Conservation (phyloP, 2,329 filamentous ascomycete genomes). For the Blumeriella jaapii region DNA sequence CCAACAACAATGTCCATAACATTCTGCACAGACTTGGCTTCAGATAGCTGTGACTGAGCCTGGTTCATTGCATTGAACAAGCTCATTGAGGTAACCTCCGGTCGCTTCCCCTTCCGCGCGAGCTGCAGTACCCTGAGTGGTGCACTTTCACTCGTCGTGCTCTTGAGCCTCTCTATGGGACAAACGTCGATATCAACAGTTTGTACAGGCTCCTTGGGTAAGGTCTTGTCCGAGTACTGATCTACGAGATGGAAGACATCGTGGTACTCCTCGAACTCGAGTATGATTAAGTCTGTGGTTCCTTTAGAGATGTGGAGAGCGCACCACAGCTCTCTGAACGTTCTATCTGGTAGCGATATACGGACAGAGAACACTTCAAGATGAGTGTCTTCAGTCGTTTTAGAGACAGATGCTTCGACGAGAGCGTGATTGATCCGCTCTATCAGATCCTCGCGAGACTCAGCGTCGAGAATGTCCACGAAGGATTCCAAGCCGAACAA, state of each 20-base stretch:
- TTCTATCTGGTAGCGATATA: constrained; percentile 7
- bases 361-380: constrained; percentile 15
- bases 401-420: not conserved
- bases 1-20: constrained; percentile 18
- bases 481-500: constrained; percentile 17
- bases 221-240: constrained; percentile 3
- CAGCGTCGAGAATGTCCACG: constrained; percentile 13
- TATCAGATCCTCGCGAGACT: constrained; percentile 13
- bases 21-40: constrained; percentile 9
- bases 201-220: constrained; percentile 9
- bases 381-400: constrained; percentile 10
- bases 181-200: constrained; percentile 9
- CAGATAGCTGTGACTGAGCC: constrained; percentile 15
- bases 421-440: constrained; percentile 14
- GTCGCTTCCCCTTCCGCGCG: constrained; percentile 9
- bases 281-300: constrained; percentile 15
- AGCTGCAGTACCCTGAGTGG: constrained; percentile 15
- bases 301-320: constrained; percentile 15
- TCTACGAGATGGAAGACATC: constrained; percentile 14
- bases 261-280: constrained; percentile 18
- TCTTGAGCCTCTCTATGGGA: constrained; percentile 14
- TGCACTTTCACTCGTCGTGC: constrained; percentile 13
- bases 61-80: constrained; percentile 19
- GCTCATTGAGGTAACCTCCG: constrained; percentile 15
- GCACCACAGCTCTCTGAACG: constrained; percentile 16